Percentiles rank a stretch among this genome's conserved stretches.
Evolutionary conservation across 768 basidiomycete genomes (phyloP).

Genomic region (Auricularia heimuer): DNA sequence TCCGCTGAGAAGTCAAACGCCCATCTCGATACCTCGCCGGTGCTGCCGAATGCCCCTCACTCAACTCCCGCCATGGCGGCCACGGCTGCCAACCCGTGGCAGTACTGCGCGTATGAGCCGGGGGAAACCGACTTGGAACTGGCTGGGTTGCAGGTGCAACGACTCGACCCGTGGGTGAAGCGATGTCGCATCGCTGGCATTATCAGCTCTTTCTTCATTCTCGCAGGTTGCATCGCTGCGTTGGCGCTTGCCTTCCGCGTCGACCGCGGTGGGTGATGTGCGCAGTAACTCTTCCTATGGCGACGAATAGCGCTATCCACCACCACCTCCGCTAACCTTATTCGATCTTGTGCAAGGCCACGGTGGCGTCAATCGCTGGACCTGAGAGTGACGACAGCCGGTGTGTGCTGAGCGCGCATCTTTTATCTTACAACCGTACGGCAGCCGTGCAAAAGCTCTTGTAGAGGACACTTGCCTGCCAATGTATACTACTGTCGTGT

Average conservation of each 20-base stretch:
- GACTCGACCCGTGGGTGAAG: constrained; percentile 1
- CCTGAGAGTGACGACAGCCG: too few relatives aligned
- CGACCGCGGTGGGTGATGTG: not conserved
- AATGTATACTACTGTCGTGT: too few relatives aligned
- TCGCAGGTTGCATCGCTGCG: constrained; percentile 39
- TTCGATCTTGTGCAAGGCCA: not conserved
- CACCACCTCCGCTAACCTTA: not conserved
- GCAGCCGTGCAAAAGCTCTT: too few relatives aligned
- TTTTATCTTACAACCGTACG: too few relatives aligned
- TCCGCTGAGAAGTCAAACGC: not conserved
- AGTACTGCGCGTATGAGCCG: not conserved
- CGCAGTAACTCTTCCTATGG: not conserved
- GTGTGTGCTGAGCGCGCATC: too few relatives aligned
- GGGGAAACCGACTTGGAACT: not conserved
- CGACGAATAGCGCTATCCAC: not conserved
- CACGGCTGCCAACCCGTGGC: not conserved
- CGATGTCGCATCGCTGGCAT: constrained; percentile 49
- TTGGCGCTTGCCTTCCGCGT: constrained; percentile 31
- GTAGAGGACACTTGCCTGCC: too few relatives aligned
- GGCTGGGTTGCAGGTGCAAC: not conserved
- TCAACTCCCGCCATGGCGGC: not conserved
- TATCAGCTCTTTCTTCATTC: constrained; percentile 43
- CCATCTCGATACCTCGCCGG: not conserved
- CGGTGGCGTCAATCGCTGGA: not conserved
- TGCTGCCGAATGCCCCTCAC: not conserved